Evolutionary conservation across 345 rosid genomes (phyloP), one percentile per base, ranked within the genome.

Genomic region (Eucalyptus pauciflora): DNA sequence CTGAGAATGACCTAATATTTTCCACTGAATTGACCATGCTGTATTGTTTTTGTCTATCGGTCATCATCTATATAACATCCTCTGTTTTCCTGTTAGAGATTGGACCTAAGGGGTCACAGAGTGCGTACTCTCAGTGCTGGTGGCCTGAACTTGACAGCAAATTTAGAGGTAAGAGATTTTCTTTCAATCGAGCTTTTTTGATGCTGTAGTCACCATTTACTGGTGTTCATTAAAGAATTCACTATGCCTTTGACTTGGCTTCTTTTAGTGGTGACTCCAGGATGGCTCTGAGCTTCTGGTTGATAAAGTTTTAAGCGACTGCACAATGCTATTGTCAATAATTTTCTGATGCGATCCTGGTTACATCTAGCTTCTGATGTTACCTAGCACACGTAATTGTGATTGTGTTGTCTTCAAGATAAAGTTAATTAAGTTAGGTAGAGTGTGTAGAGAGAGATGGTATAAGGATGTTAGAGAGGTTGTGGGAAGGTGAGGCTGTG

Each of bases 31-130:
- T 37, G 46, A 71, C 46, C 83, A 76, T 76, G 83, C 27, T 18
- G 27, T 76, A 76, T 76, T 37, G 81, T 20, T 76, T 71, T 76
- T 76, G 29, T 76, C 48, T 22, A 10, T 20, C 13, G 45, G 48
- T 76, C 27, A 41, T 76, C 83, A 41, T 76, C 48, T 76, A 48
- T 87, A 51, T 60, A 67, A 88, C 25, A 85, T 87, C 29, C 89
- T 87, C 89, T 80, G 87, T 88, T 86, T 91, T 87, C 88, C 87
- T 89, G 8, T 88, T 92, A 97, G 99, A 96, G 99, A 89, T 89
- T 97, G 96, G 99, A 97, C 91, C 98, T 95, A 88, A 96, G 99
- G 93, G 99, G 99, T 87, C 99, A 97, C 90, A 94, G 96, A 92
- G 94, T 96, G 90, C 96, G 95, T 86, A 95, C 94, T 91, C 97